A percentile compares a stretch with the other conserved stretches of the same genome.
Conservation (phyloP, 108 stramenopile species). For the Fistulifera pelliculosa region DNA sequence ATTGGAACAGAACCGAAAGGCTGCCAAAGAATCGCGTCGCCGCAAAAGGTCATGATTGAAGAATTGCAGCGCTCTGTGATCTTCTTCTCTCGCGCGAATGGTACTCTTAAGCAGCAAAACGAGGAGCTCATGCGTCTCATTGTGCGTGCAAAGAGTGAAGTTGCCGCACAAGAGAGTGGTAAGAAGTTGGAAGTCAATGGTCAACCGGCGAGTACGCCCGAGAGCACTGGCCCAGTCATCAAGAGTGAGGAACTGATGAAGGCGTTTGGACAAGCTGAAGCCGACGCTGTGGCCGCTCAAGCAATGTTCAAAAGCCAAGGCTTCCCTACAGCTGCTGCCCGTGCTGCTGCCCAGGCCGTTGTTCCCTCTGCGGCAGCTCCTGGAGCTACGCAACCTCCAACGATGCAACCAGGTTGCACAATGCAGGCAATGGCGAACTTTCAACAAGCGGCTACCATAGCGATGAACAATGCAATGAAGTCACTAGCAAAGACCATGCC, state of each 20-base stretch:
- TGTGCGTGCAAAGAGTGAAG: constrained; percentile 50
- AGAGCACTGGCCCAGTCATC: neutral
- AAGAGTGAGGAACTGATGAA: constrained; percentile 1
- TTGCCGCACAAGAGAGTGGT: constrained; percentile 27
- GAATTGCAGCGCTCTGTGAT: constrained; percentile 76
- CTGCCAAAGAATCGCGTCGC: constrained; percentile 68
- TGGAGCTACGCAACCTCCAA: constrained; percentile 13
- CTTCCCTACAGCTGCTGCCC: constrained; percentile 34
- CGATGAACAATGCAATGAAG: constrained; percentile 46
- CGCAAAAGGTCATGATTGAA: constrained; percentile 83
- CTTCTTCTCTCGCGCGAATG: constrained; percentile 72
- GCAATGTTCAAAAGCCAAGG: constrained; percentile 34
- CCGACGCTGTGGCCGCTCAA: constrained; percentile 33
- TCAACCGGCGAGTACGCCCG: neutral
- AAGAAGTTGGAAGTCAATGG: neutral
- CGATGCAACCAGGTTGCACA: constrained; percentile 49
- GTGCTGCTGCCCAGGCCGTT: constrained; percentile 31
- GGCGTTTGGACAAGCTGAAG: constrained; percentile 18
- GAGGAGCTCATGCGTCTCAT: constrained; percentile 57
- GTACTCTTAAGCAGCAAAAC: constrained; percentile 62
- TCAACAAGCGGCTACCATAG: constrained; percentile 50
- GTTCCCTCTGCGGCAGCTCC: neutral
- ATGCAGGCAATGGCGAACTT: constrained; percentile 67
- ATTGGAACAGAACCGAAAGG: constrained; percentile 82
- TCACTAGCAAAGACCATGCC: constrained; percentile 27